A percentile compares a stretch with the other conserved stretches of the same genome.
Evolutionary conservation across 495 filamentous ascomycete genomes (phyloP).

Genomic region (Podospora didyma): DNA sequence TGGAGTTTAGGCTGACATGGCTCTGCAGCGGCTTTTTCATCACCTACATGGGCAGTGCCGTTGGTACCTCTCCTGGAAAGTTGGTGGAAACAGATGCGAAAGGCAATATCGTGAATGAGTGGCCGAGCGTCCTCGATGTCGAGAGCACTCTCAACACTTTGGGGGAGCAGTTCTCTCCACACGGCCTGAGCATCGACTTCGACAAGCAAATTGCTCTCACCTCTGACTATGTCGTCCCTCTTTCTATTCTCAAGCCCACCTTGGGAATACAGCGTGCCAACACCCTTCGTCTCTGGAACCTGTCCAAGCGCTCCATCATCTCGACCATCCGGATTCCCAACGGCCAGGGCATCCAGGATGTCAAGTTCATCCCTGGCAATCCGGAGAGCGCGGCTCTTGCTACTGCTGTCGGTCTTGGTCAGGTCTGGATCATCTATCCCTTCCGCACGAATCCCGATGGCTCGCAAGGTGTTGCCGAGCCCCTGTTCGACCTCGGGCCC

Average conservation of each 20-base stretch:
- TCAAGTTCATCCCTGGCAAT: conserved; percentile 63
- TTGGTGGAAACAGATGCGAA: conserved; percentile 57
- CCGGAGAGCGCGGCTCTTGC: conserved; percentile 55
- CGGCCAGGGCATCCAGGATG: conserved; percentile 59
- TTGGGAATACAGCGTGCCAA: conserved; percentile 48
- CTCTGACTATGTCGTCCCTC: conserved; percentile 59
- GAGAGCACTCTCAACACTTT: conserved; percentile 49
- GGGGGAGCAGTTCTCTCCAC: conserved; percentile 55
- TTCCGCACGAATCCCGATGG: conserved; percentile 50
- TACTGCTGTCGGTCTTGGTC: conserved; percentile 57
- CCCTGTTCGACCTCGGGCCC: conserved; percentile 55
- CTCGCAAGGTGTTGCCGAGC: conserved; percentile 52
- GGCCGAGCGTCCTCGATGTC: conserved; percentile 47
- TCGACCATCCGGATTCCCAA: conserved; percentile 60
- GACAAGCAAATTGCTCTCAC: conserved; percentile 54
- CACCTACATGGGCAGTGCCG: conserved; percentile 50
- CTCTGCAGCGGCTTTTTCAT: conserved; percentile 51
- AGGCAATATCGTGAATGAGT: conserved; percentile 59
- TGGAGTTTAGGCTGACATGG: background rate
- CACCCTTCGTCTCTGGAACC: conserved; percentile 58
- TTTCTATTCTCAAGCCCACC: conserved; percentile 57
- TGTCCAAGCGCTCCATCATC: conserved; percentile 48
- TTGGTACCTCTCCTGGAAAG: conserved; percentile 55
- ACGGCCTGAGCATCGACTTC: conserved; percentile 57
- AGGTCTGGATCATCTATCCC: conserved; percentile 65